phyloP scores from a whole-genome alignment of 495 filamentous ascomycete genomes.

The Aspergillus carlsbadensis region DNA sequence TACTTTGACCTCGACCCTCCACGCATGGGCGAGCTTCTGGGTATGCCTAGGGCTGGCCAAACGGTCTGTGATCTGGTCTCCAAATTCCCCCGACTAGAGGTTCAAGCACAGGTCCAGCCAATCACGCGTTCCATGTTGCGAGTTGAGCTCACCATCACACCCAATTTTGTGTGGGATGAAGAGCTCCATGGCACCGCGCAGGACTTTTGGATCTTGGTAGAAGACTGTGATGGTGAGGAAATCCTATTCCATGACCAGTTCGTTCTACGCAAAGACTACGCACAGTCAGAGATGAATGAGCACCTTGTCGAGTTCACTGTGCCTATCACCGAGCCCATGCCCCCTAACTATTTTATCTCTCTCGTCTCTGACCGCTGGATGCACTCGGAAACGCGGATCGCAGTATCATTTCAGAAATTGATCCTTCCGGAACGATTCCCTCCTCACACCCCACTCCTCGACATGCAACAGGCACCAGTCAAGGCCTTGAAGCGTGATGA shows the following conservation, averaged over 20 bases:
- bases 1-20: constrained; percentile 97
- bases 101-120: constrained; percentile 90
- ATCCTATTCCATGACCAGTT: constrained; percentile 97
- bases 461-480: constrained; percentile 87
- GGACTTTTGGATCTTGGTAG: constrained; percentile 94
- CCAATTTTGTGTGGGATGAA: constrained; percentile 96
- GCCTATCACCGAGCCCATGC: constrained; percentile 95
- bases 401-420: constrained; percentile 91
- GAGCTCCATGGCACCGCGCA: constrained; percentile 82
- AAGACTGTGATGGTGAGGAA: constrained; percentile 96
- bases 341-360: constrained; percentile 96
- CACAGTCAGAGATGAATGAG: constrained; percentile 76
- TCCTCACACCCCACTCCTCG: constrained; percentile 83
- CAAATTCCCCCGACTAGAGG: constrained; percentile 89
- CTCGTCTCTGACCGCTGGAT: constrained; percentile 95
- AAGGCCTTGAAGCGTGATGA: constrained; percentile 84
- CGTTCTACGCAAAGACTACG: constrained; percentile 83
- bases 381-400: constrained; percentile 92
- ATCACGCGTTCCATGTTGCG: constrained; percentile 96
- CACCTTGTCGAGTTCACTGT: constrained; percentile 98
- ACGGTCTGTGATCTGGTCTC: constrained; percentile 80
- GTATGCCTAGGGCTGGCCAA: constrained; percentile 85
- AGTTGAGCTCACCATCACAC: constrained; percentile 87
- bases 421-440: constrained; percentile 94
- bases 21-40: constrained; percentile 93